Evolutionary conservation across 2,329 filamentous ascomycete genomes (phyloP).

Genomic region (Talaromyces marneffei): DNA sequence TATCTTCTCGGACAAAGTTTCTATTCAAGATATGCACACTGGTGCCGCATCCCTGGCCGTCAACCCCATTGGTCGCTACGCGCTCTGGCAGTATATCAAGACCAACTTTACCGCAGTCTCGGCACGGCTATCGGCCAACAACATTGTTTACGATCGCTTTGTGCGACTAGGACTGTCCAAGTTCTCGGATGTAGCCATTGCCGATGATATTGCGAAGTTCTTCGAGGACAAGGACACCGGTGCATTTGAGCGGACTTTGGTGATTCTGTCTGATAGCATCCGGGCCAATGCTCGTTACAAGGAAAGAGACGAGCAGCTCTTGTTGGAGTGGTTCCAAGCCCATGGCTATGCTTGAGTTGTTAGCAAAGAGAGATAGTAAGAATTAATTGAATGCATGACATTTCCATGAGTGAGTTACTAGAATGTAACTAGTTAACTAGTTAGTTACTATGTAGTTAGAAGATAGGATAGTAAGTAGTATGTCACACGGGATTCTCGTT

Average conservation of each 20-base stretch:
- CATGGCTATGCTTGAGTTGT: slow-evolving; percentile 51
- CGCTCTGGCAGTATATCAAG: slow-evolving; percentile 82
- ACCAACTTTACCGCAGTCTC: slow-evolving; percentile 71
- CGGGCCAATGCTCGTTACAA: slow-evolving; percentile 77
- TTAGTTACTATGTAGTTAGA: no score
- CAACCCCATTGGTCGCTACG: slow-evolving; percentile 66
- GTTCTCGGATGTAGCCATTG: slow-evolving; percentile 64
- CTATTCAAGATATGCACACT: slow-evolving; percentile 80
- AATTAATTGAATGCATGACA: not conserved
- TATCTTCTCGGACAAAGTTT: slow-evolving; percentile 76
- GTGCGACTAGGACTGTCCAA: slow-evolving; percentile 70
- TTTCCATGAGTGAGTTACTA: no score
- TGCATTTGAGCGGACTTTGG: slow-evolving; percentile 78
- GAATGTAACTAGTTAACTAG: no score
- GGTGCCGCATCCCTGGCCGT: slow-evolving; percentile 66
- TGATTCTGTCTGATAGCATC: slow-evolving; percentile 80
- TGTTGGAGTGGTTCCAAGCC: slow-evolving; percentile 71
- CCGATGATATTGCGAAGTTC: slow-evolving; percentile 75
- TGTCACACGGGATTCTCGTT: slow-evolving; percentile 7
- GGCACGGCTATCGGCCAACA: slow-evolving; percentile 68
- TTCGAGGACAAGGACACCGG: slow-evolving; percentile 81
- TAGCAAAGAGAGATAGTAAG: not conserved
- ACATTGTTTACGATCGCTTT: slow-evolving; percentile 84
- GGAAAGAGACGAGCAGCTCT: slow-evolving; percentile 63
- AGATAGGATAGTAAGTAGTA: no score